These are phyloP conservation scores for Geosmithia morbida DNA, from an alignment of 2,329 filamentous ascomycete genomes.

Conservation along the genomic window DNA sequence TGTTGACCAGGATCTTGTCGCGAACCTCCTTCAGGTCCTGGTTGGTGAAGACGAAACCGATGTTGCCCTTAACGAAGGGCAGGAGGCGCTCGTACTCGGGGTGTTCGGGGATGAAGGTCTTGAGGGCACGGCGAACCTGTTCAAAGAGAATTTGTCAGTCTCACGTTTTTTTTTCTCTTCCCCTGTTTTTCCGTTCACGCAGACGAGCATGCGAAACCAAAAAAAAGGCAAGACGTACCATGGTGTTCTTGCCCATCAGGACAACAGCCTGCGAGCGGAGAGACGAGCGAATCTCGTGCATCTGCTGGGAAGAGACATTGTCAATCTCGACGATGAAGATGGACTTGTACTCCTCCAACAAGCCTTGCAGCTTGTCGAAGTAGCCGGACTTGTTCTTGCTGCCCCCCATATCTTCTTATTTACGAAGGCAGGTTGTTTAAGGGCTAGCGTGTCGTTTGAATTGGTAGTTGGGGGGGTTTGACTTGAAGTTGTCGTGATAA, in stretches of 20 bases:
- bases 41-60: slow-evolving; percentile 99
- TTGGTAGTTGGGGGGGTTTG: slow-evolving; percentile 7
- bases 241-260: slow-evolving; percentile 99
- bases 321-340: slow-evolving; percentile 96
- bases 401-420: slow-evolving; percentile 98
- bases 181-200: too few relatives aligned
- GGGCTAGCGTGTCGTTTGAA: slow-evolving; percentile 39
- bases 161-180: too few relatives aligned
- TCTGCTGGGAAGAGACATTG: slow-evolving; percentile 99
- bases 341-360: slow-evolving; percentile 92
- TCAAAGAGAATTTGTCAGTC: slow-evolving; percentile 1
- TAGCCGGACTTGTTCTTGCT: slow-evolving; percentile 89
- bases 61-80: slow-evolving; percentile 90
- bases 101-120: slow-evolving; percentile 78
- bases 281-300: slow-evolving; percentile 97
- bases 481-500: slow-evolving; percentile 6
- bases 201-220: neutral
- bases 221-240: slow-evolving; percentile 42
- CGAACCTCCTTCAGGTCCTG: slow-evolving; percentile 80
- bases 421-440: slow-evolving; percentile 98
- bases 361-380: slow-evolving; percentile 98
- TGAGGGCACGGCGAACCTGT: slow-evolving; percentile 92
- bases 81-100: slow-evolving; percentile 98
- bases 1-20: slow-evolving; percentile 91
- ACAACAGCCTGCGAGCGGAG: slow-evolving; percentile 89